Base-by-base conservation (phyloP, 2,329 filamentous ascomycete species). In the Scleromitrula shiraiana region DNA sequence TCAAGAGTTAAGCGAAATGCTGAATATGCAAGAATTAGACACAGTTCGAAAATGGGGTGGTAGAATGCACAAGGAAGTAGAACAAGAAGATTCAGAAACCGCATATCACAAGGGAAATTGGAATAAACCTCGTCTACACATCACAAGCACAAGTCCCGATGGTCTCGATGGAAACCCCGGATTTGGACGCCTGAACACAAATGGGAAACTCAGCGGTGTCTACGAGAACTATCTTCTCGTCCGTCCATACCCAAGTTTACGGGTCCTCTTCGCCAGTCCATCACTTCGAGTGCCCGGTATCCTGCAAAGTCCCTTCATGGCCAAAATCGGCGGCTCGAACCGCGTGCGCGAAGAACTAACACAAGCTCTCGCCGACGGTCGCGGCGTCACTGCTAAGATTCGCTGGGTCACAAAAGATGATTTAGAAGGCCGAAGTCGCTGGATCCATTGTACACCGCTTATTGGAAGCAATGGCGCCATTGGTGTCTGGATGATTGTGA, bases 391-490 rank as follows among this genome's bases (percentile, higher is more conserved):
- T 1, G 83, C 83, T 4, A 86, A 86, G 60, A 76, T 90, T 12
- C 76, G 78, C 44, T 90, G 84, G 85, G 67, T 86, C 1, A 73
- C 70, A 38, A 68, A 70, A 36, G 65, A 65, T 5, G 70, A 74
- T 27, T 29, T 45, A 0, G 65, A 69, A 15, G 84, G 83, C 0
- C 73, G 82, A 15, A 74, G 76, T 41, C 74, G 83, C 36, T 89
- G 85, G 84, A 83, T 89, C 33, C 85, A 89, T 62, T 85, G 83
- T 60, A 89, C 85, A 19, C 85, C 85, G 2, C 67, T 89, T 3
- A 65, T 85, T 3, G 83, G 83, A 2, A 73, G 73, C 35, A 81
- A 81, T 53, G 80, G 82, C 2, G 70, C 76, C 3, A 78, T 89
- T 0, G 85, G 85, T 14, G 83, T 88, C 0, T 89, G 85, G 85